These are phyloP conservation scores for Beauveria sp. DNA, from an alignment of 2,329 filamentous ascomycete genomes.

Conservation along the genomic window DNA sequence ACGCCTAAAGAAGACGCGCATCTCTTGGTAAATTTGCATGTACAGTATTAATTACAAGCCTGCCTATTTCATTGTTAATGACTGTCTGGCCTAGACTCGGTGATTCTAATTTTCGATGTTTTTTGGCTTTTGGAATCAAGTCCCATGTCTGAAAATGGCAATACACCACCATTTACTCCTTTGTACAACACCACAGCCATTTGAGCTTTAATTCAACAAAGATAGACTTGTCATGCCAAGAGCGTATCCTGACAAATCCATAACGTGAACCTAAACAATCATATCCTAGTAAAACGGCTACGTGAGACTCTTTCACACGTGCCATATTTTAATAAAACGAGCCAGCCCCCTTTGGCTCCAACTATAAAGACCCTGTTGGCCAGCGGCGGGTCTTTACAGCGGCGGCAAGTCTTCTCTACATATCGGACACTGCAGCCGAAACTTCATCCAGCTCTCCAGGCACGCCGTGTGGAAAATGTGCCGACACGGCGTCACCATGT, in stretches of 20 bases:
- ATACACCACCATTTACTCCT: too few relatives aligned
- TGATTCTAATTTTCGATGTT: too few relatives aligned
- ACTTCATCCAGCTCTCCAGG: conserved; percentile 93
- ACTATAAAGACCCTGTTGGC: too few relatives aligned
- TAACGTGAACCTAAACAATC: not conserved
- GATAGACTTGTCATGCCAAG: not conserved
- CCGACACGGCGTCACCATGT: conserved; percentile 96
- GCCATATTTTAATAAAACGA: not conserved
- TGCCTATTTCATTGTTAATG: not conserved
- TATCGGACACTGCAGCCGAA: conserved; percentile 88
- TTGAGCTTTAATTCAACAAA: not conserved
- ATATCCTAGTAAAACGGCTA: not conserved
- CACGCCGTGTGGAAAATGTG: conserved; percentile 93
- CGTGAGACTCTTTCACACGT: not conserved
- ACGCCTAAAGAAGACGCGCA: conserved; percentile 37
- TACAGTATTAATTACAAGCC: not conserved
- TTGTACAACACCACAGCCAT: not conserved
- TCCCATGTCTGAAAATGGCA: not conserved
- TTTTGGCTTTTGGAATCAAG: not conserved
- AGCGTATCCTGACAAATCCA: not conserved
- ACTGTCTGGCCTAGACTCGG: not conserved
- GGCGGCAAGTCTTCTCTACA: conserved; percentile 86
- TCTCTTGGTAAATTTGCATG: conserved; percentile 36
- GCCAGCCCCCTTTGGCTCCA: too few relatives aligned
- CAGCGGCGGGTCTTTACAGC: conserved; percentile 43